A percentile compares a stretch with the other conserved stretches of the same genome.
Evolutionary conservation across 2,329 filamentous ascomycete species (phyloP).

Genomic region (Colletotrichum orbiculare): DNA sequence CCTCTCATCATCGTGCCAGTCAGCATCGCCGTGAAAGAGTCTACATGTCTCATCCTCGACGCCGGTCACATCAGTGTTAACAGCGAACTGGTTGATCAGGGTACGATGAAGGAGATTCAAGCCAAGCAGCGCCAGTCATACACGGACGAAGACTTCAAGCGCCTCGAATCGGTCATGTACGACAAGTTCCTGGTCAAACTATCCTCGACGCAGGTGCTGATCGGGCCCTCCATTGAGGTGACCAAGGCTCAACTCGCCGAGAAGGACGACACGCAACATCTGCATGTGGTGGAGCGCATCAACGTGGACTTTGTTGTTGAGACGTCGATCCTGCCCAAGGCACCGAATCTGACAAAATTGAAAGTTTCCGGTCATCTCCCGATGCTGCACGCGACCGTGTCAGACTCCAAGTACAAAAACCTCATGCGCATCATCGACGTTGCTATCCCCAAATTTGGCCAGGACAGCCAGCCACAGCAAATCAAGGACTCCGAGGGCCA

Average conservation of each 20-base stretch:
- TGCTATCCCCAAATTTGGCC: conserved; percentile 84
- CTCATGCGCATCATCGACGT: conserved; percentile 97
- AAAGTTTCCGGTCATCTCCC: conserved; percentile 92
- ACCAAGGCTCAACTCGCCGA: conserved; percentile 84
- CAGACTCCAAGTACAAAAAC: conserved; percentile 96
- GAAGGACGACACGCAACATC: conserved; percentile 73
- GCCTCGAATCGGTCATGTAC: conserved; percentile 94
- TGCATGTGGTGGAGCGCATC: conserved; percentile 95
- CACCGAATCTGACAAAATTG: conserved; percentile 90
- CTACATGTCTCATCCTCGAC: conserved; percentile 92
- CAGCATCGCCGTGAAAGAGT: conserved; percentile 83
- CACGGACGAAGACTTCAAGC: conserved; percentile 87
- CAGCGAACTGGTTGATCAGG: conserved; percentile 91
- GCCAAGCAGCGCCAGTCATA: conserved; percentile 89
- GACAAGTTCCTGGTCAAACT: conserved; percentile 95
- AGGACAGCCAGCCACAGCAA: conserved; percentile 45
- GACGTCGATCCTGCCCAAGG: conserved; percentile 95
- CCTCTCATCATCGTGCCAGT: conserved; percentile 97
- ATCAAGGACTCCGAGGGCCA: conserved; percentile 40
- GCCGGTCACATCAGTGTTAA: conserved; percentile 95
- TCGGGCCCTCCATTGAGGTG: conserved; percentile 91
- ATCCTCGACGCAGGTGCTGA: conserved; percentile 93
- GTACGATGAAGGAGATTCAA: conserved; percentile 90
- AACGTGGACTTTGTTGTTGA: conserved; percentile 98
- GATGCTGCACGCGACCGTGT: conserved; percentile 89